Conservation (phyloP, 352 stramenopile species). For the Globisporangium abappressorium region DNA sequence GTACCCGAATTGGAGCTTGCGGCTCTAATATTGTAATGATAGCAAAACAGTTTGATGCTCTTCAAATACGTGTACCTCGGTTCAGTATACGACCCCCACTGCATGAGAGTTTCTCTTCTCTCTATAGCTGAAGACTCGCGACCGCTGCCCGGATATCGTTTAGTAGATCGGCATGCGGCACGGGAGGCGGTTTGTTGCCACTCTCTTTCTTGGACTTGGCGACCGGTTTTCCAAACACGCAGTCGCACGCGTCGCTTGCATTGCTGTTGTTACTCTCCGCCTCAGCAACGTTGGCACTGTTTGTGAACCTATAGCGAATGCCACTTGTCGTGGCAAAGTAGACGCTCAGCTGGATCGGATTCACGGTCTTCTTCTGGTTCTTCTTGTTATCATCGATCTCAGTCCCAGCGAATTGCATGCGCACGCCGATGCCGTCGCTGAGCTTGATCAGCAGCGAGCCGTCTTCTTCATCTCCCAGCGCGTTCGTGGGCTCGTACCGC, state of each 20-base stretch:
- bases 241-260: conserved; percentile 26
- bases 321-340: conserved; percentile 38
- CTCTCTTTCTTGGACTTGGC: conserved; percentile 7
- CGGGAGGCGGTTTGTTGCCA: conserved; percentile 6
- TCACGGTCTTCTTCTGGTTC: neutral
- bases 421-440: conserved; percentile 47
- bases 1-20: neutral
- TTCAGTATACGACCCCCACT: too few relatives aligned
- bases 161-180: conserved; percentile 32
- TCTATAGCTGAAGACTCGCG: conserved; percentile 26
- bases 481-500: conserved; percentile 24
- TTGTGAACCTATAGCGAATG: conserved; percentile 48
- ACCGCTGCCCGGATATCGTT: conserved; percentile 44
- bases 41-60: neutral
- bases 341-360: conserved; percentile 39
- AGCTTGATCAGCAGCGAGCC: conserved; percentile 45
- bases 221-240: conserved; percentile 37
- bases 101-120: too few relatives aligned
- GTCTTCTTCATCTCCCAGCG: conserved; percentile 35
- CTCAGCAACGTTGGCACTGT: conserved; percentile 37
- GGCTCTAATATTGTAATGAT: neutral
- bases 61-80: neutral
- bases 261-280: neutral
- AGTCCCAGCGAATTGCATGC: conserved; percentile 24
- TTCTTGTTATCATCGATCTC: neutral